phyloP scores from a whole-genome alignment of 2,329 filamentous ascomycete genomes.

The Aspergillus sp. region DNA sequence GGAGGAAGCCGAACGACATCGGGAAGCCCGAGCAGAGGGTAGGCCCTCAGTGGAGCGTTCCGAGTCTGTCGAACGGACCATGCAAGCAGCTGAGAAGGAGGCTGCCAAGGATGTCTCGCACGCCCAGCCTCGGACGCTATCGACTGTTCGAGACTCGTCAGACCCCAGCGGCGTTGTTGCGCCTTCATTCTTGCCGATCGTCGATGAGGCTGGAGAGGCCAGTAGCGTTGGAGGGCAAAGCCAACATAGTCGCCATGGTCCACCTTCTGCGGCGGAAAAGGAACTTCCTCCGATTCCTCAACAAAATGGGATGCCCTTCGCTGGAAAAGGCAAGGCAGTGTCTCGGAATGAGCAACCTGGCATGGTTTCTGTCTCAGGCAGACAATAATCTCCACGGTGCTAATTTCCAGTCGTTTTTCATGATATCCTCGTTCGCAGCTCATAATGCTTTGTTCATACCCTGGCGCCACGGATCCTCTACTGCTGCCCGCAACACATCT shows the following conservation, averaged over 20 bases:
- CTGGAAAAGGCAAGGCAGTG: slow-evolving; percentile 29
- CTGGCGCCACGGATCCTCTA: slow-evolving; percentile 16
- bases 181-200: slow-evolving; percentile 71
- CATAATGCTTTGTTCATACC: slow-evolving; percentile 19
- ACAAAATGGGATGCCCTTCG: slow-evolving; percentile 16
- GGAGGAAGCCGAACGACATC: slow-evolving; percentile 70
- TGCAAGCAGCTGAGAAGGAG: slow-evolving; percentile 62
- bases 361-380: slow-evolving; percentile 9
- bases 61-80: slow-evolving; percentile 54
- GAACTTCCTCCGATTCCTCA: slow-evolving; percentile 32
- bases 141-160: slow-evolving; percentile 58
- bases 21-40: slow-evolving; percentile 32
- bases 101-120: slow-evolving; percentile 62
- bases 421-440: slow-evolving; percentile 25
- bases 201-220: slow-evolving; percentile 84
- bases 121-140: slow-evolving; percentile 64
- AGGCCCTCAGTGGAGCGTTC: slow-evolving; percentile 34
- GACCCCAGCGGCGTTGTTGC: slow-evolving; percentile 55
- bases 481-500: slow-evolving; percentile 22
- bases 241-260: slow-evolving; percentile 48
- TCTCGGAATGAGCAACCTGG: slow-evolving; percentile 11
- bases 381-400: not conserved
- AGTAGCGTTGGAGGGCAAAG: slow-evolving; percentile 65
- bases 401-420: slow-evolving; percentile 19
- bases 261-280: slow-evolving; percentile 29